Conservation (phyloP, 2,329 filamentous ascomycete species). For the Fusarium sacchari region DNA sequence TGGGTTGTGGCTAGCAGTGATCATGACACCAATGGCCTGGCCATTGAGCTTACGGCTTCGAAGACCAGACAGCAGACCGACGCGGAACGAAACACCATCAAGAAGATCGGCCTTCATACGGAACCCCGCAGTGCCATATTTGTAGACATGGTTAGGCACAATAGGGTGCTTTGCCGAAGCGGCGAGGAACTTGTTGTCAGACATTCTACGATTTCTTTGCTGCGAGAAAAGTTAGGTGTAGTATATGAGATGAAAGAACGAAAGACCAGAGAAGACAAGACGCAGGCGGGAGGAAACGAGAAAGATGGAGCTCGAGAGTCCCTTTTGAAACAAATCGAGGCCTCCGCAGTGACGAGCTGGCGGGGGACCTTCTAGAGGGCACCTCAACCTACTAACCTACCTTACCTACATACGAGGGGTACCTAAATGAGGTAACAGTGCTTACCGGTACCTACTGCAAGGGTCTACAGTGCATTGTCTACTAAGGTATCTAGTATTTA, state of each 20-base stretch:
- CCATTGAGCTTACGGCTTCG: slow-evolving; percentile 90
- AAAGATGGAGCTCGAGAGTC: slow-evolving; percentile 37
- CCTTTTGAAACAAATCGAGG: slow-evolving; percentile 38
- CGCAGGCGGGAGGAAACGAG: slow-evolving; percentile 20
- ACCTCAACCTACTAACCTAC: no score
- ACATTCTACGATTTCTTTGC: slow-evolving; percentile 52
- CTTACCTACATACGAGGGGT: slow-evolving; percentile 25
- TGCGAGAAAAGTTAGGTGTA: background rate
- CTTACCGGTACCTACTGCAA: slow-evolving; percentile 18
- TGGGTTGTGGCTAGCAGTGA: slow-evolving; percentile 93
- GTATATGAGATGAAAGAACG: slow-evolving; percentile 14
- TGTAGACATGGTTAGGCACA: slow-evolving; percentile 64
- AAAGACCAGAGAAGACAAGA: slow-evolving; percentile 7
- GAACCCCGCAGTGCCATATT: slow-evolving; percentile 75
- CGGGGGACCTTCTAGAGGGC: slow-evolving; percentile 18
- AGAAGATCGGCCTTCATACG: slow-evolving; percentile 81
- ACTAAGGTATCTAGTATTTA: background rate
- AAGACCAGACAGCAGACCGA: slow-evolving; percentile 87
- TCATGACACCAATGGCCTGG: slow-evolving; percentile 95
- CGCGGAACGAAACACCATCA: slow-evolving; percentile 91
- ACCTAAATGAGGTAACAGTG: slow-evolving; percentile 1
- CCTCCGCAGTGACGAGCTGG: slow-evolving; percentile 31
- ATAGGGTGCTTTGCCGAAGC: slow-evolving; percentile 72
- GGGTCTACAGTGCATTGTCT: background rate
- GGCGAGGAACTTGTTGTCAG: slow-evolving; percentile 64